phyloP scores from a whole-genome alignment of 768 basidiomycete species.

The Rubroboletus satanas region DNA sequence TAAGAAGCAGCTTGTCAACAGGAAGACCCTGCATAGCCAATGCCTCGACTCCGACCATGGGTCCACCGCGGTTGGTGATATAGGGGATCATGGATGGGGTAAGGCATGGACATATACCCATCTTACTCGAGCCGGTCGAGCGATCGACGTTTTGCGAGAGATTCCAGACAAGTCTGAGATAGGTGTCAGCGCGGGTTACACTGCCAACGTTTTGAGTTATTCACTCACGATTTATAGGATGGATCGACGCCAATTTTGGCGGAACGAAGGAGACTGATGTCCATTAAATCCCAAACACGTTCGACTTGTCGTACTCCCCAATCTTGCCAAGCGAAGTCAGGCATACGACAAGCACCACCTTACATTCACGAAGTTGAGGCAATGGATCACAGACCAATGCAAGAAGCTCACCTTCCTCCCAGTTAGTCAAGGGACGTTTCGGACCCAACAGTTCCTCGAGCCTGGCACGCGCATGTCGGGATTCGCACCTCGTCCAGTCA shows the following conservation, averaged over 20 bases:
- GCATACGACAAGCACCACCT: conserved; percentile 82
- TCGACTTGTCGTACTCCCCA: conserved; percentile 94
- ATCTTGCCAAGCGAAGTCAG: conserved; percentile 90
- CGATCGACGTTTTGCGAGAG: conserved; percentile 96
- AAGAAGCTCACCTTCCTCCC: conserved; percentile 74
- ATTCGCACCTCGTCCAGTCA: conserved; percentile 92
- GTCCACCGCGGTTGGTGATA: conserved; percentile 92
- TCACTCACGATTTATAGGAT: conserved; percentile 78
- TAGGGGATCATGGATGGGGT: conserved; percentile 98
- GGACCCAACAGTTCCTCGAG: conserved; percentile 78
- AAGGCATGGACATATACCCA: conserved; percentile 88
- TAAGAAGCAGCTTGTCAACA: conserved; percentile 85
- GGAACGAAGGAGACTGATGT: conserved; percentile 81
- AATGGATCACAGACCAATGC: neutral
- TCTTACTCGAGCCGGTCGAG: conserved; percentile 72
- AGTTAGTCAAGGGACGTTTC: conserved; percentile 84
- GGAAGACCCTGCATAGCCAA: conserved; percentile 93
- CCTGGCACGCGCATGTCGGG: conserved; percentile 83
- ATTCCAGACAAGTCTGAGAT: conserved; percentile 82
- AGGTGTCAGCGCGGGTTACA: neutral
- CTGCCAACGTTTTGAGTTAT: neutral
- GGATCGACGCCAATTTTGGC: conserved; percentile 80
- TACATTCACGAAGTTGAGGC: neutral
- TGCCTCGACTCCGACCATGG: conserved; percentile 91
- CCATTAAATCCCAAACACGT: conserved; percentile 93